Percentiles rank a stretch among this genome's conserved stretches.
These are phyloP conservation scores for Westerdykella sp. DNA, from an alignment of 2,329 filamentous ascomycete species.

Conservation along the genomic window DNA sequence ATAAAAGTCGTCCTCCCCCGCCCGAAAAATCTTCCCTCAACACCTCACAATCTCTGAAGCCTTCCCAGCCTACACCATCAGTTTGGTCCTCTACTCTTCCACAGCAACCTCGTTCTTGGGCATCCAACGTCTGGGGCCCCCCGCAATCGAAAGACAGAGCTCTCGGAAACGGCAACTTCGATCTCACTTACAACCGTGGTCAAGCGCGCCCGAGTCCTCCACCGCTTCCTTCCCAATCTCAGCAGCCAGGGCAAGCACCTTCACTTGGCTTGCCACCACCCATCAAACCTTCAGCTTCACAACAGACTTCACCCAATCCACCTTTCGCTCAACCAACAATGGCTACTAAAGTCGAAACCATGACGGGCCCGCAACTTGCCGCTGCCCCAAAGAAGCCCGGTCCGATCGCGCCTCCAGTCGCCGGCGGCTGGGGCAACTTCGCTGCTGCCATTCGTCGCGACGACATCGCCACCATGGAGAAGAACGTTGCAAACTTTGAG, in stretches of 20 bases:
- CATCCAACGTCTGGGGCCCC: constrained; percentile 64
- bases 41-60: constrained; percentile 10
- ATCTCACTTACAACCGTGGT: constrained; percentile 52
- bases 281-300: constrained; percentile 13
- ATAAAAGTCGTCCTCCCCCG: constrained; percentile 10
- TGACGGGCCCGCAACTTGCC: constrained; percentile 10
- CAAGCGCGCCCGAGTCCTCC: constrained; percentile 36
- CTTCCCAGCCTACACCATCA: constrained; percentile 18
- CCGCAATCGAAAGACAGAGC: constrained; percentile 60
- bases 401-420: constrained; percentile 25
- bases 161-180: constrained; percentile 73
- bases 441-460: constrained; percentile 25
- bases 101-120: background rate
- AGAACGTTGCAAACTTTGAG: constrained; percentile 24
- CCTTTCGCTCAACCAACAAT: constrained; percentile 16
- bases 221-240: constrained; percentile 22
- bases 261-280: constrained; percentile 19
- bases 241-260: constrained; percentile 14
- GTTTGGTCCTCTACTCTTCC: constrained; percentile 22
- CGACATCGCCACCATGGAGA: constrained; percentile 19
- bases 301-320: constrained; percentile 13
- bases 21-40: constrained; percentile 7
- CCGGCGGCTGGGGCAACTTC: constrained; percentile 31
- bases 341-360: constrained; percentile 13
- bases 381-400: constrained; percentile 14